Evolutionary conservation across 2,329 filamentous ascomycete genomes (phyloP), one percentile per base, ranked within the genome.

Genomic region (Zalaria sp.): DNA sequence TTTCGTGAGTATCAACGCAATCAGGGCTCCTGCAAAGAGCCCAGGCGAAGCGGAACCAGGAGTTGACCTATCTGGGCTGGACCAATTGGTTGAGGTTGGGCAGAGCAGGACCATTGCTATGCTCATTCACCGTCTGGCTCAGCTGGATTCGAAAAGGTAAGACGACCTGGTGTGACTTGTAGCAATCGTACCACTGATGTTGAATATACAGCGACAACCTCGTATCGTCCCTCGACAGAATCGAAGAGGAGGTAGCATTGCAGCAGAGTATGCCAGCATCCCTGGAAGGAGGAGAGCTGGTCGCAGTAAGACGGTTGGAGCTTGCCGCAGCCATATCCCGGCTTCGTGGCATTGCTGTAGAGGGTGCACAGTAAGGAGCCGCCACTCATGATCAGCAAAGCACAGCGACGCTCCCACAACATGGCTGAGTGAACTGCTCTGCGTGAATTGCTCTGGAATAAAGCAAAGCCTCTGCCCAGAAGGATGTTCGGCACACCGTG

Each of bases 11-110:
- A 39, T 57, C 37, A 51, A 45, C 32, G 47, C 51, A 31, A 43
- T 41, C 29, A 48, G 46, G 34, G 49, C 53, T 31, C 48, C 53
- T 6, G 50, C 54, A n/a, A 46, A 53, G 25, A 50, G 57, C 40
- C 55, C 55, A 2, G 47, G 52, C 5, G 41, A 53, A 27, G 53
- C 42, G 3, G 55, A 54, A 34, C 42, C 48, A 9, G 56, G 56
- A 7, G 49, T 59, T 25, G 51, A 58, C 40, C 36, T 59, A 7
- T 48, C 48, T 11, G 46, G 46, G 8, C 36, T 58, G 9, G 56
- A 58, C 37, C 56, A 59, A 44, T 41, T 58, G 27, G 51, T 57
- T 7, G 56, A 57, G 39, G 44, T 53, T 8, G 56, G 56, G n/a
- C 56, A 59, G 39, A 48, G 53, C 18, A 49, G 52, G 11, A 50